Percentiles rank a stretch among this genome's conserved stretches.
Conservation (phyloP, 768 basidiomycete genomes). For the Krasilnikovozyma curviuscula region DNA sequence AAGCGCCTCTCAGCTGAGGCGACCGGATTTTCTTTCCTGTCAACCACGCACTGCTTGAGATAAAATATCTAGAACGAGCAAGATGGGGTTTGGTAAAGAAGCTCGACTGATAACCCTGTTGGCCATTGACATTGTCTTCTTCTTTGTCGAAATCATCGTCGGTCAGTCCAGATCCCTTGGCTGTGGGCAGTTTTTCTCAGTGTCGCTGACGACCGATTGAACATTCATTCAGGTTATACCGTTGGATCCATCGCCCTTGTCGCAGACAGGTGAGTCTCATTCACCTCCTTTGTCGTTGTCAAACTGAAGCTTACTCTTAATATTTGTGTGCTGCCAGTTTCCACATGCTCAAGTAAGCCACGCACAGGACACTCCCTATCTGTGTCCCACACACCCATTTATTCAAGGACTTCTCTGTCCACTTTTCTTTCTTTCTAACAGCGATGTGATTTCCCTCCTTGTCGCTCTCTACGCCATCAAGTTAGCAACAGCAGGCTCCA, state of each 20-base stretch:
- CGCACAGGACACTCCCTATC: neutral
- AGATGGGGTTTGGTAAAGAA: conserved; percentile 3
- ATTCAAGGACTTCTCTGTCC: neutral
- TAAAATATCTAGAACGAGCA: too few species aligned
- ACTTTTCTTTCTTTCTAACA: conserved; percentile 22
- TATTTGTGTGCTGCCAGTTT: conserved; percentile 31
- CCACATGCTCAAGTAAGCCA: conserved; percentile 86
- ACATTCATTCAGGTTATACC: conserved; percentile 49
- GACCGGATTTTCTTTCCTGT: too few species aligned
- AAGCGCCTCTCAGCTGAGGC: too few species aligned
- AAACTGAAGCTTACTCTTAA: neutral
- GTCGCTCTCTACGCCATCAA: conserved; percentile 92
- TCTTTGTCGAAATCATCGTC: conserved; percentile 49
- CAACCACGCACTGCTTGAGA: too few species aligned
- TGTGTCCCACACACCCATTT: neutral
- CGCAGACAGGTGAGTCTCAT: conserved; percentile 44
- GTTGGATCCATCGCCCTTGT: conserved; percentile 87
- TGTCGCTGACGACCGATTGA: neutral
- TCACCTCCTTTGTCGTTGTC: neutral
- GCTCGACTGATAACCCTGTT: conserved; percentile 36
- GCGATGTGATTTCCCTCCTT: conserved; percentile 87
- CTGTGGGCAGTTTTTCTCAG: too few species aligned
- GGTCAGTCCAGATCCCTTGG: too few species aligned
- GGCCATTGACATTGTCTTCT: conserved; percentile 50
- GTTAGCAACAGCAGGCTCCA: conserved; percentile 27